Conservation (phyloP, 2,329 filamentous ascomycete species). For the Macroventuria anomochaeta region DNA sequence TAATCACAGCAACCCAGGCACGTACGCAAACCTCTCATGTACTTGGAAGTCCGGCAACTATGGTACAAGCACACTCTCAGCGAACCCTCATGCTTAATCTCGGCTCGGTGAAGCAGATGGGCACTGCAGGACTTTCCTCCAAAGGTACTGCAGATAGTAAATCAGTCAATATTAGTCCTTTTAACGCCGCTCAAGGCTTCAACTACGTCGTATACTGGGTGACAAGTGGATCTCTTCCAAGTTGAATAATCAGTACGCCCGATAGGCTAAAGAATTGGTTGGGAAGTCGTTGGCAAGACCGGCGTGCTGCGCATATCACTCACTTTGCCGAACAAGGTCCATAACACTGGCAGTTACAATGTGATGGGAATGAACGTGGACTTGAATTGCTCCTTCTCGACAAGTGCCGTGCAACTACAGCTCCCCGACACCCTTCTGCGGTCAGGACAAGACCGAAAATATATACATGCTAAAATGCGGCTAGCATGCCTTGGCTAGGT, state of each 20-base stretch:
- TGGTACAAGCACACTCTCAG: not conserved
- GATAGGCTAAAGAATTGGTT: not conserved
- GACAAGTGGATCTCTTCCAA: not conserved
- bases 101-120: not conserved
- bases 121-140: not conserved
- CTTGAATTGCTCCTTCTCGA: too few species aligned
- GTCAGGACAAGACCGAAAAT: too few species aligned
- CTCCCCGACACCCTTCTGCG: too few species aligned
- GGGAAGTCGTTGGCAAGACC: too few species aligned
- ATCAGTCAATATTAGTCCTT: not conserved
- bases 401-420: too few species aligned
- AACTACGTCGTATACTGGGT: slow-evolving; percentile 3
- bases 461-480: too few species aligned
- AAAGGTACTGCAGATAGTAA: not conserved
- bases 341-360: too few species aligned
- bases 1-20: not conserved
- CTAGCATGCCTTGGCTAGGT: too few species aligned
- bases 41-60: slow-evolving; percentile 1
- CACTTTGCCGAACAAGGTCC: too few species aligned
- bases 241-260: not conserved
- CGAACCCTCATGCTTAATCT: not conserved
- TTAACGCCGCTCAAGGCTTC: not conserved
- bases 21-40: not conserved
- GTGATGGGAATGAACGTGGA: too few species aligned
- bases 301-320: too few species aligned